A percentile compares a stretch with the other conserved stretches of the same genome.
phyloP scores from a whole-genome alignment of 179 eudicot species.

The Heliamphora pulchella region DNA sequence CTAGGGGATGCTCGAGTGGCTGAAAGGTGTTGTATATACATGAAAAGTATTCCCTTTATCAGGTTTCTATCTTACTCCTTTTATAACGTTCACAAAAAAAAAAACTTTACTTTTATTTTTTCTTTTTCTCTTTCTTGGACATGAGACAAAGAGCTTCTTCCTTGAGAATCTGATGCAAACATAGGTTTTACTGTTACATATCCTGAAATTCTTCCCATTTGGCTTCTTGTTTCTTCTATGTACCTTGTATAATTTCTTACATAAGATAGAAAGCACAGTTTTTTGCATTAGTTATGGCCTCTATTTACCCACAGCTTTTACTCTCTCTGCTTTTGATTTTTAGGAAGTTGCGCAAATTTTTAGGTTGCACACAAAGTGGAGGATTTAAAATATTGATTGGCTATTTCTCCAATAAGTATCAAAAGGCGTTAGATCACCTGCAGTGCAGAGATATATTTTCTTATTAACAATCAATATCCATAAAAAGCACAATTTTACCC shows the following conservation, averaged over 20 bases:
- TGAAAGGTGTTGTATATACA: too few relatives aligned
- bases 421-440: background rate
- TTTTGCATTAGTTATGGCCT: background rate
- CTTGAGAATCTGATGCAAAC: background rate
- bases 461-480: background rate
- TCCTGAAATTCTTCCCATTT: background rate
- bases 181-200: background rate
- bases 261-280: background rate
- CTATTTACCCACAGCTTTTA: slow-evolving; percentile 1
- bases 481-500: background rate
- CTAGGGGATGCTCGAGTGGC: too few relatives aligned
- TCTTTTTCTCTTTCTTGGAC: background rate
- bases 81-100: background rate
- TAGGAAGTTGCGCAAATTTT: background rate
- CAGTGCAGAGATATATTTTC: background rate
- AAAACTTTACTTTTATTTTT: background rate
- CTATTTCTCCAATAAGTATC: background rate
- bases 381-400: background rate
- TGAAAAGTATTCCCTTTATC: too few relatives aligned
- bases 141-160: background rate
- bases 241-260: background rate
- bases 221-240: slow-evolving; percentile 5
- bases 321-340: background rate
- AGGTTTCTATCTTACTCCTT: background rate
- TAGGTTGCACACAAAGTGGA: background rate